A percentile compares a stretch with the other conserved stretches of the same genome.
phyloP scores from a whole-genome alignment of 1,284 basidiomycete genomes.

The Volvariella volvacea region DNA sequence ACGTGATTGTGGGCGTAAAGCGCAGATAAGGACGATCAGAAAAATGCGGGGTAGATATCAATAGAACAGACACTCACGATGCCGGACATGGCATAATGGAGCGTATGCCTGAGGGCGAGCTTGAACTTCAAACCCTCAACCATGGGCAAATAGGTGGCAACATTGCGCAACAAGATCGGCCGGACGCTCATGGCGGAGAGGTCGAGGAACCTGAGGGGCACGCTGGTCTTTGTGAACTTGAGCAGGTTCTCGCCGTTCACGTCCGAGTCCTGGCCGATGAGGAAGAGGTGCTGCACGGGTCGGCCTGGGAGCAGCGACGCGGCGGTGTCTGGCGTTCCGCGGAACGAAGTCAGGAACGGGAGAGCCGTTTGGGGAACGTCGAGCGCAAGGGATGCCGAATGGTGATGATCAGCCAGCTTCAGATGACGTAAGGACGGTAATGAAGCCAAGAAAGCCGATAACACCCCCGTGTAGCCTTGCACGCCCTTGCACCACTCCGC shows the following conservation, averaged over 20 bases:
- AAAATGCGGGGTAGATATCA: constrained; percentile 2
- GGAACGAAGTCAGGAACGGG: constrained; percentile 44
- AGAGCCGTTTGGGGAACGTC: constrained; percentile 33
- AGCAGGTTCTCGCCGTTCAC: constrained; percentile 45
- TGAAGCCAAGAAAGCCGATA: constrained; percentile 36
- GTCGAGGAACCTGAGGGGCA: constrained; percentile 47
- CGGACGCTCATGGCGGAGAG: constrained; percentile 53
- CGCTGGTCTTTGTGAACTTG: constrained; percentile 37
- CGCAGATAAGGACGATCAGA: constrained; percentile 3
- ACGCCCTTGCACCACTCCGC: constrained; percentile 39
- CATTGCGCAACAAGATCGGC: constrained; percentile 45
- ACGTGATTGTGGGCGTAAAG: constrained; percentile 3
- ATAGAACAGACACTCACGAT: constrained; percentile 42
- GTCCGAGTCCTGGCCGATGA: constrained; percentile 50
- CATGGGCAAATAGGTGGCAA: constrained; percentile 43
- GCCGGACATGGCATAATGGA: constrained; percentile 56
- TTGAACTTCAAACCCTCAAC: constrained; percentile 46
- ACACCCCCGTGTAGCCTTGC: constrained; percentile 31
- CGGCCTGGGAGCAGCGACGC: constrained; percentile 52
- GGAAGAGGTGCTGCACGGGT: constrained; percentile 45
- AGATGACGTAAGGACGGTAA: constrained; percentile 39
- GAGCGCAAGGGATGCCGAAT: constrained; percentile 25
- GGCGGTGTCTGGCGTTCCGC: constrained; percentile 51
- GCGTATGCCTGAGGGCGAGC: constrained; percentile 57
- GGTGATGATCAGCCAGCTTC: constrained; percentile 33